Percentiles rank a stretch among this genome's conserved stretches.
Evolutionary conservation across 2,329 filamentous ascomycete species (phyloP).

Genomic region (Claviceps pusilla): DNA sequence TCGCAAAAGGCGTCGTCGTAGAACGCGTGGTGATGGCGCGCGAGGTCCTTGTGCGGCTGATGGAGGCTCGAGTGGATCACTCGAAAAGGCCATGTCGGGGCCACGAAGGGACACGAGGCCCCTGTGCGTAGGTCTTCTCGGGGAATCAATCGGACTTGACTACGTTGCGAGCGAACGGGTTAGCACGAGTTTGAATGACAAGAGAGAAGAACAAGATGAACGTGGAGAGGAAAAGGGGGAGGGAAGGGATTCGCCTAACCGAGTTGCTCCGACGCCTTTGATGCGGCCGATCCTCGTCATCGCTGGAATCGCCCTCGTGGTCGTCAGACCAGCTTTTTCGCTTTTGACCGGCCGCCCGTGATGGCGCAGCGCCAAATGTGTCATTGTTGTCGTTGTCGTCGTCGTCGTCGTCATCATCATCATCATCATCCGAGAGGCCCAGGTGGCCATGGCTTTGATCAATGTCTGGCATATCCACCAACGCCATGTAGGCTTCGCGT

Average conservation of each 20-base stretch:
- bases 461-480: conserved; percentile 81
- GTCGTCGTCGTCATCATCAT: too few relatives aligned
- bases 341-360: conserved; percentile 47
- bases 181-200: neutral
- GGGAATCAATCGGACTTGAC: conserved; percentile 53
- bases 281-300: conserved; percentile 59
- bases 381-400: too few relatives aligned
- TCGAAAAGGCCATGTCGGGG: conserved; percentile 30
- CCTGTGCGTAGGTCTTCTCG: conserved; percentile 42
- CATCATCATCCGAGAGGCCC: conserved; percentile 43
- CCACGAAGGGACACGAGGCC: conserved; percentile 43
- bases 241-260: too few relatives aligned
- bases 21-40: conserved; percentile 52
- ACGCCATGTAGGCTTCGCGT: conserved; percentile 67
- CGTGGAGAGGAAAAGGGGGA: too few relatives aligned
- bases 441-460: conserved; percentile 56
- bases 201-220: too few relatives aligned
- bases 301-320: conserved; percentile 54
- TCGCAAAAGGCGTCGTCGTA: conserved; percentile 59
- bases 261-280: conserved; percentile 81
- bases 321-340: conserved; percentile 65
- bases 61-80: conserved; percentile 36
- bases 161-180: conserved; percentile 15
- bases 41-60: conserved; percentile 44
- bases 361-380: conserved; percentile 23